Evolutionary conservation across 768 basidiomycete genomes (phyloP).

Genomic region (Amanita rubescens): DNA sequence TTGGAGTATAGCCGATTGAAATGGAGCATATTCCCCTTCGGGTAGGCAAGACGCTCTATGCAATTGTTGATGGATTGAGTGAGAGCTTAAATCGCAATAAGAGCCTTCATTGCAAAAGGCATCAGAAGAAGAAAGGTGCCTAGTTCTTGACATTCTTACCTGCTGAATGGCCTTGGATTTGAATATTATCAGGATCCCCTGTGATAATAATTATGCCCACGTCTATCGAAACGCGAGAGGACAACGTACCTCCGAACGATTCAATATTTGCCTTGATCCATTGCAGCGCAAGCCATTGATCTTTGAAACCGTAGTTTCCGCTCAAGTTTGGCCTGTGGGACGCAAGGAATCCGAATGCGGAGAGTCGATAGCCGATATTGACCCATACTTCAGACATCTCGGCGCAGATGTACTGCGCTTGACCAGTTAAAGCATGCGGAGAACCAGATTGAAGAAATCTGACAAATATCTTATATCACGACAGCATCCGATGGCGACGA

Average conservation of each 20-base stretch:
- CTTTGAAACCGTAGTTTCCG: no score
- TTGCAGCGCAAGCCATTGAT: no score
- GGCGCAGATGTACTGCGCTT: slow-evolving; percentile 66
- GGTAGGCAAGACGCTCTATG: slow-evolving; percentile 64
- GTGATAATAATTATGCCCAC: neutral
- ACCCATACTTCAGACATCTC: no score
- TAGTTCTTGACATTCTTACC: slow-evolving; percentile 32
- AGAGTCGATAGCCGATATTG: no score
- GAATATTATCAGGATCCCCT: no score
- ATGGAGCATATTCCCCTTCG: slow-evolving; percentile 47
- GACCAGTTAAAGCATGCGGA: slow-evolving; percentile 50
- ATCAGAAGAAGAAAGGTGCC: neutral
- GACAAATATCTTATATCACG: neutral
- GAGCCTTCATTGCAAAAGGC: neutral
- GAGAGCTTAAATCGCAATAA: slow-evolving; percentile 47
- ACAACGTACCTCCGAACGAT: no score
- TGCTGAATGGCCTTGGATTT: slow-evolving; percentile 63
- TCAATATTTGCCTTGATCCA: no score
- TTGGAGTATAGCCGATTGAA: slow-evolving; percentile 60
- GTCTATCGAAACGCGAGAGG: neutral
- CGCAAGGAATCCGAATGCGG: no score
- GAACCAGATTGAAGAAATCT: slow-evolving; percentile 79
- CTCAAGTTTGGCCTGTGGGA: no score
- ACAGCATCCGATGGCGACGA: neutral
- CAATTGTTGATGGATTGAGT: slow-evolving; percentile 69